These are phyloP conservation scores for Brassica balearica DNA, from an alignment of 441 rosid genomes.

Conservation along the genomic window DNA sequence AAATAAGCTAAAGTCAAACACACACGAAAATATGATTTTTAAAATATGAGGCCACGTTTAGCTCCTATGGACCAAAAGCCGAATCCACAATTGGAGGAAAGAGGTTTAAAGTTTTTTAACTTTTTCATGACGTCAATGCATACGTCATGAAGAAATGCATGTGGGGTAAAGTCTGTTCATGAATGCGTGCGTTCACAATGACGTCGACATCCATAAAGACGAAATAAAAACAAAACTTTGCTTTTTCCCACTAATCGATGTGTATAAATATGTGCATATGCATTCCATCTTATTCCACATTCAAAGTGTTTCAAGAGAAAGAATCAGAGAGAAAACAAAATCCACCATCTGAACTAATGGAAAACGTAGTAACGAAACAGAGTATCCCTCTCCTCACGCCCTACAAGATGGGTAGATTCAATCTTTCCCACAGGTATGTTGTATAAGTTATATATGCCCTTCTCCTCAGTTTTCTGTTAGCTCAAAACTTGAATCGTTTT, in stretches of 20 bases:
- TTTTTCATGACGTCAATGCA: conserved; percentile 31
- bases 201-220: conserved; percentile 10
- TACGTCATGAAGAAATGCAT: conserved; percentile 20
- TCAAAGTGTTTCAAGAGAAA: neutral
- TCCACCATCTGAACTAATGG: conserved; percentile 14
- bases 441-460: neutral
- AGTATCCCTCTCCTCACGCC: conserved; percentile 40
- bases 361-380: conserved; percentile 32
- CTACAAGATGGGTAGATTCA: conserved; percentile 43
- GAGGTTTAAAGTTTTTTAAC: neutral
- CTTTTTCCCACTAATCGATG: conserved; percentile 8
- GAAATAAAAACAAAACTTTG: neutral
- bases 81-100: neutral
- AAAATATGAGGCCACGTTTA: neutral
- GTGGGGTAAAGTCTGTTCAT: conserved; percentile 13
- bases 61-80: neutral
- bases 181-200: conserved; percentile 35
- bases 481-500: neutral
- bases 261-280: neutral
- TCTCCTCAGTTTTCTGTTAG: neutral
- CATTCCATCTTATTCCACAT: conserved; percentile 11
- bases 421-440: conserved; percentile 42
- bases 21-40: too few species aligned
- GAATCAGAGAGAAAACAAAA: neutral
- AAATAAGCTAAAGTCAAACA: neutral